phyloP scores from a whole-genome alignment of 768 basidiomycete genomes.

The Xerocomus spinulosus region DNA sequence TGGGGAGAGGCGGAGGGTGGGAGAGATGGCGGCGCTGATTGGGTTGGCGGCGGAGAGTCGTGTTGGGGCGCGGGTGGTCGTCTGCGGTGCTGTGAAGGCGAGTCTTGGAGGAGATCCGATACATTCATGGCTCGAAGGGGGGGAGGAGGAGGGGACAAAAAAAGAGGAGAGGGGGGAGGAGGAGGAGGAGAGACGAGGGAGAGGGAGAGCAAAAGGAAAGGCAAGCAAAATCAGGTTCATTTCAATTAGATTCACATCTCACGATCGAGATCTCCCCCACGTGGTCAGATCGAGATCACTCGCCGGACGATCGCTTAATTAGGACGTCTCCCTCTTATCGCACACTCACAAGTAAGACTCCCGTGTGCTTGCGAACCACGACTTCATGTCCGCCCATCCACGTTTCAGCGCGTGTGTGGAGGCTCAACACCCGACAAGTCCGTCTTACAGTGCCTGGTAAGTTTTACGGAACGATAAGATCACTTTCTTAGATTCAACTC shows the following conservation, averaged over 20 bases:
- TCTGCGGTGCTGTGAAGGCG: conserved; percentile 55
- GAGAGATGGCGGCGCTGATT: conserved; percentile 24
- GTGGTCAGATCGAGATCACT: conserved; percentile 31
- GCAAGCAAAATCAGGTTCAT: conserved; percentile 30
- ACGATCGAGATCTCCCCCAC: conserved; percentile 31
- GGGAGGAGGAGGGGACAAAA: conserved; percentile 8
- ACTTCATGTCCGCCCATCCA: too few relatives aligned
- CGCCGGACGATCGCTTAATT: conserved; percentile 6
- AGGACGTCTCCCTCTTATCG: background rate
- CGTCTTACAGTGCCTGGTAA: too few relatives aligned
- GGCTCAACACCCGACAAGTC: too few relatives aligned
- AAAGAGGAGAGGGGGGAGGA: conserved; percentile 27
- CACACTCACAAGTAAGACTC: too few relatives aligned
- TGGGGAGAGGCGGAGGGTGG: conserved; percentile 31
- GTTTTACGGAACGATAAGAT: too few relatives aligned
- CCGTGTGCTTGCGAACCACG: too few relatives aligned
- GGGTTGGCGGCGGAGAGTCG: conserved; percentile 22
- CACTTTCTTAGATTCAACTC: too few relatives aligned
- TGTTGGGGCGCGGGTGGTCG: conserved; percentile 25
- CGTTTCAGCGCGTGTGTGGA: background rate
- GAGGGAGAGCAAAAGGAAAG: conserved; percentile 28
- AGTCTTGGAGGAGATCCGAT: conserved; percentile 62
- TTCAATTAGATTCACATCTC: conserved; percentile 33
- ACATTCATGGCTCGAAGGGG: conserved; percentile 52
- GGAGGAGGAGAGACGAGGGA: conserved; percentile 26